phyloP scores from a whole-genome alignment of 352 stramenopile genomes.

The Globisporangium echinulatum region DNA sequence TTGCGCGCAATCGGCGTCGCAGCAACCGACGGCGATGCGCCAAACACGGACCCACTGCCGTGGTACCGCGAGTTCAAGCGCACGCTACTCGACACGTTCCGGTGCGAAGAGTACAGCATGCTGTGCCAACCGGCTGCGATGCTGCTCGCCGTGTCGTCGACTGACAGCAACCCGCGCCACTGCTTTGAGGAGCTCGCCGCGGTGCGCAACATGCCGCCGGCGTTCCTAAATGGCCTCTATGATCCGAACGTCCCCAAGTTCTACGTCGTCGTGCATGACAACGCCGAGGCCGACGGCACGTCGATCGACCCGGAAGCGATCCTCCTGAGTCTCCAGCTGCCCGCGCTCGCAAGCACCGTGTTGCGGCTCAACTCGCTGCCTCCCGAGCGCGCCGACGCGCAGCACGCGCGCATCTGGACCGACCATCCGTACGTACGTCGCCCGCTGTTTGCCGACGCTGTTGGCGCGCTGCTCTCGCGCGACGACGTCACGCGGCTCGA shows the following conservation, averaged over 20 bases:
- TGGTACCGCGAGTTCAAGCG: conserved; percentile 81
- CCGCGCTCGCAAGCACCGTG: conserved; percentile 37
- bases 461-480: conserved; percentile 48
- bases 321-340: conserved; percentile 60
- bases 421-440: conserved; percentile 61
- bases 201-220: conserved; percentile 35
- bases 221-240: conserved; percentile 75
- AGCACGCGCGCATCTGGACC: conserved; percentile 31
- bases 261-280: conserved; percentile 87
- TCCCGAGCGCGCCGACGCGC: conserved; percentile 20
- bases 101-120: conserved; percentile 75
- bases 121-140: conserved; percentile 68
- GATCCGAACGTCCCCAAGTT: conserved; percentile 78
- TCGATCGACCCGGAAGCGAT: conserved; percentile 76
- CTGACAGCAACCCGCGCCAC: conserved; percentile 69
- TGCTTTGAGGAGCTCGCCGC: conserved; percentile 63
- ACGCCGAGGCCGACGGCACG: conserved; percentile 66
- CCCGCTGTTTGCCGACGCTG: conserved; percentile 31
- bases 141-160: conserved; percentile 76
- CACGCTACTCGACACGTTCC: conserved; percentile 76
- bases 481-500: conserved; percentile 61
- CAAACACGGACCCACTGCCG: conserved; percentile 32
- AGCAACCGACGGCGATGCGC: conserved; percentile 25
- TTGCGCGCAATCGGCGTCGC: conserved; percentile 45
- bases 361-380: conserved; percentile 64